Conservation (phyloP, 2,329 filamentous ascomycete species). For the Penicillium sp. region DNA sequence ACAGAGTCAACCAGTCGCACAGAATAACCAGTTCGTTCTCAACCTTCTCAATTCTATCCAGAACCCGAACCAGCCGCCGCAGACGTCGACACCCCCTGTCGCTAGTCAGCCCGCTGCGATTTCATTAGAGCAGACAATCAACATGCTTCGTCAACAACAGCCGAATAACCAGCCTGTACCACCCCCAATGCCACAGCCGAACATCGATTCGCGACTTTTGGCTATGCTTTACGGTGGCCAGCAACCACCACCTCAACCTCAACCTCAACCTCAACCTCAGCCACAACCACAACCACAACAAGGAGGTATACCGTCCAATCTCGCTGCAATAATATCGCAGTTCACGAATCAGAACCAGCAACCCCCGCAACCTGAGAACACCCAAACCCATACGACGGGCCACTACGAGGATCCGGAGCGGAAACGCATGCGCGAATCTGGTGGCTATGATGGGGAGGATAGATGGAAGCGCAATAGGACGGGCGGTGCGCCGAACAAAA, state of each 20-base stretch:
- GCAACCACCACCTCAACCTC: constrained; percentile 39
- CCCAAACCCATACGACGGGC: constrained; percentile 8
- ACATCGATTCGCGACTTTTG: constrained; percentile 45
- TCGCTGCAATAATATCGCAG: constrained; percentile 42
- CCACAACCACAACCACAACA: constrained; percentile 33
- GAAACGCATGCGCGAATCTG: constrained; percentile 44
- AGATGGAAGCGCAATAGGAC: constrained; percentile 43
- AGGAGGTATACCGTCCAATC: constrained; percentile 36
- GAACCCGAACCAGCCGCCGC: constrained; percentile 36
- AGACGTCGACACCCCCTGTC: constrained; percentile 35
- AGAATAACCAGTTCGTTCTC: constrained; percentile 40
- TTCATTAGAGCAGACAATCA: constrained; percentile 43
- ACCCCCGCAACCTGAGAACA: constrained; percentile 15
- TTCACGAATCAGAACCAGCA: constrained; percentile 30
- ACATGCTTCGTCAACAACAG: constrained; percentile 43
- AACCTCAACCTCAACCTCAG: constrained; percentile 35
- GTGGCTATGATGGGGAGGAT: constrained; percentile 39
- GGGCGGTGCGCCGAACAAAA: constrained; percentile 38
- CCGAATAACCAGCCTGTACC: constrained; percentile 27
- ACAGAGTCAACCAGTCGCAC: constrained; percentile 22
- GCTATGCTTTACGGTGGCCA: constrained; percentile 39
- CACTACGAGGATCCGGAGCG: constrained; percentile 49
- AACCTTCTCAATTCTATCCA: constrained; percentile 49
- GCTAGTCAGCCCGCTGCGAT: constrained; percentile 30
- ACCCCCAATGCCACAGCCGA: constrained; percentile 27